These are phyloP conservation scores for Capsicum baccatum DNA, from an alignment of 257 asterid genomes.

Conservation along the genomic window DNA sequence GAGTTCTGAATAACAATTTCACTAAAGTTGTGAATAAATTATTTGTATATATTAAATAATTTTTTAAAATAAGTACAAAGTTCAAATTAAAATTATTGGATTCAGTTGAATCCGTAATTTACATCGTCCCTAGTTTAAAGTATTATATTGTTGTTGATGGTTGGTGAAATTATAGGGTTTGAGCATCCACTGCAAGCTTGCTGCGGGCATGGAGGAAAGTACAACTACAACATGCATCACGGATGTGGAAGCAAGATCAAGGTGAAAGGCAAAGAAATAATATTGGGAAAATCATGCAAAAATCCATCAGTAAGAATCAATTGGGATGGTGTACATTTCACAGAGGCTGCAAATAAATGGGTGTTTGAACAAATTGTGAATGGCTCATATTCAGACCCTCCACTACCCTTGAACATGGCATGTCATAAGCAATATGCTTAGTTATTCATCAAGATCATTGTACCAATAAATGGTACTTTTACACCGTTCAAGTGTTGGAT, in stretches of 20 bases:
- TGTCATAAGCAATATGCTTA: constrained; percentile 45
- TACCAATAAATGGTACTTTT: not conserved
- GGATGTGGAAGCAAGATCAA: constrained; percentile 71
- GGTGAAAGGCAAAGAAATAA: constrained; percentile 63
- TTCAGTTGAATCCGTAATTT: too few species aligned
- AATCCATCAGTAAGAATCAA: constrained; percentile 60
- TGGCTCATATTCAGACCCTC: constrained; percentile 85
- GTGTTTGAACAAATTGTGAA: constrained; percentile 64
- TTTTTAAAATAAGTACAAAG: too few species aligned
- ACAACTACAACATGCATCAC: constrained; percentile 59
- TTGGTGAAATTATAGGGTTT: constrained; percentile 54
- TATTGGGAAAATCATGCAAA: constrained; percentile 74
- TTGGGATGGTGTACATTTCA: constrained; percentile 91
- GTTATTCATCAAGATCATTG: not conserved
- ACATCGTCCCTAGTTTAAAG: too few species aligned
- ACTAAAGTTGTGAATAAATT: too few species aligned
- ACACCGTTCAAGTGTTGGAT: not conserved
- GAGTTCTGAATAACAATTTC: too few species aligned
- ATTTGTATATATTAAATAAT: too few species aligned
- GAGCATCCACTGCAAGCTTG: constrained; percentile 71
- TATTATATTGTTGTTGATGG: too few species aligned
- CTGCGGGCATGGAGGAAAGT: constrained; percentile 94
- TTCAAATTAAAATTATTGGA: too few species aligned
- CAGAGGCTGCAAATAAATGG: constrained; percentile 81
- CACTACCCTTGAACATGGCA: constrained; percentile 61